phyloP scores from a whole-genome alignment of 2,329 filamentous ascomycete species.

The Xylaria sp. region DNA sequence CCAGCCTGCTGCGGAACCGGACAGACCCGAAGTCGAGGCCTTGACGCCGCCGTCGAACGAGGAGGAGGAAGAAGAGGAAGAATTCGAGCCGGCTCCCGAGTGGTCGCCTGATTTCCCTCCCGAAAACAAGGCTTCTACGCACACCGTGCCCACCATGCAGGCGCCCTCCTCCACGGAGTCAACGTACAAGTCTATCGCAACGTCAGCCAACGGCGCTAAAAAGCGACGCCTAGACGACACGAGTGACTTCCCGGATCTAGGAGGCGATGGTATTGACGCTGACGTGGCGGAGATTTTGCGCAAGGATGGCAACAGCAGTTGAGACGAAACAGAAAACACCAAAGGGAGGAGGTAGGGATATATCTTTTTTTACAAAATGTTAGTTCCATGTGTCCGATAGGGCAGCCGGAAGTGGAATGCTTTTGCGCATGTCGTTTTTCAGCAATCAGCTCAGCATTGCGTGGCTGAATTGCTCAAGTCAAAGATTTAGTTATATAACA shows the following conservation, averaged over 20 bases:
- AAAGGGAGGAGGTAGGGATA: neutral
- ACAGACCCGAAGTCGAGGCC: slow-evolving; percentile 84
- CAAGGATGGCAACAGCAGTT: slow-evolving; percentile 52
- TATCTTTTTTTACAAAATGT: slow-evolving; percentile 5
- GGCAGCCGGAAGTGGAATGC: neutral
- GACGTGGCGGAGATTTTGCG: slow-evolving; percentile 67
- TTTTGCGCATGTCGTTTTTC: neutral
- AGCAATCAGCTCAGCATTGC: neutral
- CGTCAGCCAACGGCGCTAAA: slow-evolving; percentile 64
- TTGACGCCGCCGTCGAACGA: slow-evolving; percentile 77
- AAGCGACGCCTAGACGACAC: slow-evolving; percentile 66
- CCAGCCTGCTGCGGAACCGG: slow-evolving; percentile 67
- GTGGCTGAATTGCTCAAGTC: neutral
- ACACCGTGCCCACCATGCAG: slow-evolving; percentile 52
- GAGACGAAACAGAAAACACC: neutral
- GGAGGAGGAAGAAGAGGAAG: slow-evolving; percentile 31
- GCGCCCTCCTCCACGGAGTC: slow-evolving; percentile 55
- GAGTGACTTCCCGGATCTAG: slow-evolving; percentile 66
- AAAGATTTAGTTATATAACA: neutral
- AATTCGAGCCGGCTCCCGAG: slow-evolving; percentile 31
- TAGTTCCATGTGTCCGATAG: neutral
- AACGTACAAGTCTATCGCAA: slow-evolving; percentile 61
- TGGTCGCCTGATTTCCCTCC: slow-evolving; percentile 42
- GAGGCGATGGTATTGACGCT: slow-evolving; percentile 64
- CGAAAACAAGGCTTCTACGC: slow-evolving; percentile 42